Evolutionary conservation across 345 rosid genomes (phyloP), one percentile per base, ranked within the genome.

Genomic region (Euphorbia pulcherrima): DNA sequence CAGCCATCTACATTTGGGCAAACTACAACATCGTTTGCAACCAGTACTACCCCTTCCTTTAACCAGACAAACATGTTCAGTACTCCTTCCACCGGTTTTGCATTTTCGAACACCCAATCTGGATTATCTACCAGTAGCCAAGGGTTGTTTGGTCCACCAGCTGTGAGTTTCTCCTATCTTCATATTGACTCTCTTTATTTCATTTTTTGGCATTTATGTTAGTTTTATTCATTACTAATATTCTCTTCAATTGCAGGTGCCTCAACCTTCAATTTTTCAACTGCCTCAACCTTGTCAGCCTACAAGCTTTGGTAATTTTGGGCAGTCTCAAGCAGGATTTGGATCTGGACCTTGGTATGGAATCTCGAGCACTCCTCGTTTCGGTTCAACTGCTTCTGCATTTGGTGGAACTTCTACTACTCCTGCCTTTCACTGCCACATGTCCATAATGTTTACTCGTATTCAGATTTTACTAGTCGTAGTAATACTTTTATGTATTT

Each of bases 1-100:
- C 98, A 86, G 76, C 59, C 92, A 39, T 67, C 95, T 69, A 77
- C 72, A 46, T 87, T 89, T 74, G 90, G 90, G 56, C 93, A 78
- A 68, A 65, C 59, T 50, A 65, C 83, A 60, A 35, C 92, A 52
- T 20, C 82, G 21, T 56, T 74, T 75, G 65, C 70, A 37, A 59
- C 88, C 72, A 77, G 61, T 67, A 70, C 75, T 20, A 68, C 69
- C 74, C 71, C 84, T 66, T 75, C 87, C 48, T 84, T 89, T 68
- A 86, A 82, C 65, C 89, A 80, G 71, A 20, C 80, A 65, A 86
- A 68, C 80, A 65, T 72, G 54, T 91, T 86, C 74, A 81, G 48
- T 65, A 68, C 85, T 56, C 86, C 89, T 64, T 78, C 88, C 27
- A 74, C 82, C 69, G 90, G 85, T 28, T 82, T 77, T 70, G n/a